These are phyloP conservation scores for Tricholoma sp. DNA, from an alignment of 768 basidiomycete species.

Conservation along the genomic window DNA sequence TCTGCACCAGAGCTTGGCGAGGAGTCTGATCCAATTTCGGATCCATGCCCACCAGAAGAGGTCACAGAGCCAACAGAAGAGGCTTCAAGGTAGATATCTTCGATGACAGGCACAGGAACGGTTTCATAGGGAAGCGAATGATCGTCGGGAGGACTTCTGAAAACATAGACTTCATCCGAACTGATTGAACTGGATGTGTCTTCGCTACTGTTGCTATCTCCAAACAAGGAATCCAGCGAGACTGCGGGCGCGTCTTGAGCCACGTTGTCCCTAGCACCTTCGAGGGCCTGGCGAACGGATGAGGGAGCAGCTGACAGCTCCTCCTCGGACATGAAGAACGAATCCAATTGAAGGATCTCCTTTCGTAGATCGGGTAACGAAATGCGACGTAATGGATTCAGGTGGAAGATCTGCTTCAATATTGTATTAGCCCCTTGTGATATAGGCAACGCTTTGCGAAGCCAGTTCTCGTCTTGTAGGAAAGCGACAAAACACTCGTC, in stretches of 20 bases:
- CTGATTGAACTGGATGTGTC: slow-evolving; percentile 17
- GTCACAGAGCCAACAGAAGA: not conserved
- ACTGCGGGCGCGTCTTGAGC: slow-evolving; percentile 2
- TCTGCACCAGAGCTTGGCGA: slow-evolving; percentile 22
- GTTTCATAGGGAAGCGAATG: slow-evolving; percentile 14
- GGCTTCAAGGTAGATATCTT: not conserved
- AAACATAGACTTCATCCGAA: slow-evolving; percentile 34
- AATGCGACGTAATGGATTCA: slow-evolving; percentile 58
- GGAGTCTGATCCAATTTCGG: slow-evolving; percentile 16
- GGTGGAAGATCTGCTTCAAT: slow-evolving; percentile 67
- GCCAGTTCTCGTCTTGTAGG: slow-evolving; percentile 56
- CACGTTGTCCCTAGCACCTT: slow-evolving; percentile 7
- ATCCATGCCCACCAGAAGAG: slow-evolving; percentile 12
- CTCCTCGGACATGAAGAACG: slow-evolving; percentile 55
- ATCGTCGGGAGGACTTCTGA: slow-evolving; percentile 28
- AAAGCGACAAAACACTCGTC: slow-evolving; percentile 69
- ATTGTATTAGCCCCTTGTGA: slow-evolving; percentile 60
- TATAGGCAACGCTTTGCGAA: slow-evolving; percentile 68
- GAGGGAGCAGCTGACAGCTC: slow-evolving; percentile 32
- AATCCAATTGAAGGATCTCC: slow-evolving; percentile 49
- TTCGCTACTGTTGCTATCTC: slow-evolving; percentile 1
- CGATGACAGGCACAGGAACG: slow-evolving; percentile 8
- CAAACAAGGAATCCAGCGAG: not conserved
- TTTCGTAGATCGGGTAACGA: slow-evolving; percentile 56
- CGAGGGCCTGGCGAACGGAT: slow-evolving; percentile 16